Evolutionary conservation across 108 stramenopile genomes (phyloP).

Genomic region (Cyclotella distinguenda): DNA sequence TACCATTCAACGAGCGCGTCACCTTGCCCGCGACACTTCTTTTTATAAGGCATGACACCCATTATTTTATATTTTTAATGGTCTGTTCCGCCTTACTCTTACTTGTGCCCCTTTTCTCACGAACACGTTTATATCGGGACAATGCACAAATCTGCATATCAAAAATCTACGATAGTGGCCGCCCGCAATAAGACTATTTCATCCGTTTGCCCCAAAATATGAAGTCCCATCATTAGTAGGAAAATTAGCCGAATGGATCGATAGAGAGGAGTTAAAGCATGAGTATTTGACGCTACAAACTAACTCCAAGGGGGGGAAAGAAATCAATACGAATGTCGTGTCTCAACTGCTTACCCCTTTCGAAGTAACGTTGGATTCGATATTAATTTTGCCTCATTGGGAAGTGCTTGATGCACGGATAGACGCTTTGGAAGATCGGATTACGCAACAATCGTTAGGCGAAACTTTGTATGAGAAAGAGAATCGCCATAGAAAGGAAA

Average conservation of each 20-base stretch:
- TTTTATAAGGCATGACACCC: conserved; percentile 32
- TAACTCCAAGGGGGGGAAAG: too few species aligned
- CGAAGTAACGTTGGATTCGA: conserved; percentile 67
- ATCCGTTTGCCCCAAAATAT: conserved; percentile 56
- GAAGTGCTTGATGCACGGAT: conserved; percentile 51
- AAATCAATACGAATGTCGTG: background rate
- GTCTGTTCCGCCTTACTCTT: background rate
- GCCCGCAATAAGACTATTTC: conserved; percentile 77
- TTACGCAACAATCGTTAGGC: conserved; percentile 17
- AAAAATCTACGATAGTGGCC: conserved; percentile 70
- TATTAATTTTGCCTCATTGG: conserved; percentile 67
- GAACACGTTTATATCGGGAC: too few species aligned
- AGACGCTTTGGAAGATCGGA: conserved; percentile 31
- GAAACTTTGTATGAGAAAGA: conserved; percentile 25
- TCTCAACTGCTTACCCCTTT: conserved; percentile 41
- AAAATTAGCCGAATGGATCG: conserved; percentile 66
- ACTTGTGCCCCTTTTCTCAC: too few species aligned
- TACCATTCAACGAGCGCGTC: conserved; percentile 71
- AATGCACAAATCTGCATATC: too few species aligned
- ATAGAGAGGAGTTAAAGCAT: conserved; percentile 18
- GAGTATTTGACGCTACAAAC: background rate
- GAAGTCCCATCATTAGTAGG: conserved; percentile 48
- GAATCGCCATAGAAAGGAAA: conserved; percentile 31
- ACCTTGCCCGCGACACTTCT: conserved; percentile 63
- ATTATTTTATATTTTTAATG: background rate